These are phyloP conservation scores for Cavenderia fasciculata DNA, from an alignment of 78 protist species.

Conservation along the genomic window DNA sequence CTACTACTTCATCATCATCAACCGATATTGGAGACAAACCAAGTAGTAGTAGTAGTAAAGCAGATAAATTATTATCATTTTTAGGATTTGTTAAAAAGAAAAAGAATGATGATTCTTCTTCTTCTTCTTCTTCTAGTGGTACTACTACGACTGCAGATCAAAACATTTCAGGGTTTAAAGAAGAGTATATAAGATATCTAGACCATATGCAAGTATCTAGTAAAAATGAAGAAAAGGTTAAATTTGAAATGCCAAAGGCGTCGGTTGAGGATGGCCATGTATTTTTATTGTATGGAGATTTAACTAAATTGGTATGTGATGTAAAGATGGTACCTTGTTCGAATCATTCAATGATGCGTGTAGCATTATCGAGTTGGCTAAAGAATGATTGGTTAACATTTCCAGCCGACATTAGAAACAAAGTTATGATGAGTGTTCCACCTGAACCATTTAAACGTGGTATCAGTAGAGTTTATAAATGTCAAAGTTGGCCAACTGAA, in stretches of 20 bases:
- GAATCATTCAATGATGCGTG: background rate
- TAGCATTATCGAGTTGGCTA: constrained; percentile 3
- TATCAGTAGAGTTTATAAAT: constrained; percentile 24
- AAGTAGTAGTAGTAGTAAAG: too few species aligned
- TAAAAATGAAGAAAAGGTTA: too few species aligned
- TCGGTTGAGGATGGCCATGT: constrained; percentile 58
- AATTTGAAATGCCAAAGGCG: constrained; percentile 32
- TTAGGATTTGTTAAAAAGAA: too few species aligned
- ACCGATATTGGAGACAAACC: too few species aligned
- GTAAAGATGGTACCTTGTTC: constrained; percentile 66
- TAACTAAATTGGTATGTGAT: constrained; percentile 50
- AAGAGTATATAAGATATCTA: background rate
- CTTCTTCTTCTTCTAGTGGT: too few species aligned
- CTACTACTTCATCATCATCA: too few species aligned
- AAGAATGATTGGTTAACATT: constrained; percentile 33
- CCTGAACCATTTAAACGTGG: background rate
- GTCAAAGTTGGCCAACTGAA: constrained; percentile 50
- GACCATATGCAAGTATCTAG: background rate
- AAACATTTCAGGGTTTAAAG: too few species aligned
- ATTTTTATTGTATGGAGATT: constrained; percentile 62
- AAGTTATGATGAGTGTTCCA: background rate
- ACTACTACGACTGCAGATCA: too few species aligned
- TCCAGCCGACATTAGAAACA: background rate
- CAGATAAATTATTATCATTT: too few species aligned
- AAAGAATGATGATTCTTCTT: too few species aligned